Conservation (phyloP, 2,329 filamentous ascomycete species). For the Chaetomiaceae sp. region DNA sequence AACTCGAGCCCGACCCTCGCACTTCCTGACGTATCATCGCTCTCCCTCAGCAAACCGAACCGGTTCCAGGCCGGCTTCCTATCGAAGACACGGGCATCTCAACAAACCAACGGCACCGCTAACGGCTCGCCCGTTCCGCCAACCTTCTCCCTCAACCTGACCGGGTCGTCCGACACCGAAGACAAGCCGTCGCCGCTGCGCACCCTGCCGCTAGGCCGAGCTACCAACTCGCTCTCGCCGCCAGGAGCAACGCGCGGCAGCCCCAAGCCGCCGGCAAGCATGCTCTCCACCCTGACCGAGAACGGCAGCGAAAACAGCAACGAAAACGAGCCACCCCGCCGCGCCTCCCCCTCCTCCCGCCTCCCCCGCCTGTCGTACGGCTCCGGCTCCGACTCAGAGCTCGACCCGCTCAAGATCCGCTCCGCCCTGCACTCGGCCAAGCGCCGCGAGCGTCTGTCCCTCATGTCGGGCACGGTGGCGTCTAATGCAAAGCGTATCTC, state of each 20-base stretch:
- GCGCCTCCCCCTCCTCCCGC: slow-evolving; percentile 11
- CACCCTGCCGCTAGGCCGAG: slow-evolving; percentile 46
- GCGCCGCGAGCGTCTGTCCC: slow-evolving; percentile 39
- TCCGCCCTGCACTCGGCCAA: slow-evolving; percentile 52
- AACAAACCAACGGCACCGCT: slow-evolving; percentile 35
- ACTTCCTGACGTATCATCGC: slow-evolving; percentile 40
- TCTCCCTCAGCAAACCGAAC: slow-evolving; percentile 52
- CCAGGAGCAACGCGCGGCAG: slow-evolving; percentile 27
- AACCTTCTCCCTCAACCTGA: slow-evolving; percentile 53
- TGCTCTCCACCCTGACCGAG: slow-evolving; percentile 42
- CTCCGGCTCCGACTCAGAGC: slow-evolving; percentile 42
- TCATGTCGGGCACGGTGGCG: slow-evolving; percentile 35
- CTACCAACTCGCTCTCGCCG: slow-evolving; percentile 48
- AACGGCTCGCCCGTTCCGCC: slow-evolving; percentile 61
- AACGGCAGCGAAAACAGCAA: slow-evolving; percentile 41
- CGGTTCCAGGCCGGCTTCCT: slow-evolving; percentile 89
- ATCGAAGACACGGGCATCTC: slow-evolving; percentile 48
- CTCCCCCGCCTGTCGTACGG: slow-evolving; percentile 22
- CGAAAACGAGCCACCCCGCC: slow-evolving; percentile 32
- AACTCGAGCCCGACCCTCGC: slow-evolving; percentile 56
- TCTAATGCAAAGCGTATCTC: slow-evolving; percentile 42
- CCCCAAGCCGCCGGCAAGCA: slow-evolving; percentile 33
- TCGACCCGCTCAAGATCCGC: slow-evolving; percentile 53
- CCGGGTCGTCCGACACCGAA: slow-evolving; percentile 53
- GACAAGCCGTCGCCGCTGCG: slow-evolving; percentile 44